Base-by-base conservation (phyloP, 768 basidiomycete species). In the Tricholoma terreum region DNA sequence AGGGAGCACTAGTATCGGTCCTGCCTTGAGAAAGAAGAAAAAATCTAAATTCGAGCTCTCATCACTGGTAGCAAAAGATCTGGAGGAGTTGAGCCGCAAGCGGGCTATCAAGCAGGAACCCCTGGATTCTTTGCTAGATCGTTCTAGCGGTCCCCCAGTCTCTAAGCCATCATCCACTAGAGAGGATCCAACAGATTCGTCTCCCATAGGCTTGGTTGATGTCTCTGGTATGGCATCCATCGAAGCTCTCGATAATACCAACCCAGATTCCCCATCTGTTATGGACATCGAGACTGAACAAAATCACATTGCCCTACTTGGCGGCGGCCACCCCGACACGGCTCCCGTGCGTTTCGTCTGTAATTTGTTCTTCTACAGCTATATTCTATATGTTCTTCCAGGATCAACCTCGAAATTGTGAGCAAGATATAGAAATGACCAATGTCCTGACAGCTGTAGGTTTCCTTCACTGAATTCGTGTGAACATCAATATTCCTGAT, bases 21-120 rank as follows among this genome's bases (percentile, higher is more conserved):
- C 34, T 35, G 12, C 34, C 6, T 8, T 24, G 27, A 61, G 55
- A 48, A 60, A 56, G 35, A 64, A 61, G 54, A 65, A 59, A 50
- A 61, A 56, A 52, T 27, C 38, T 3, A 42, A 49, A 15, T 36
- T 60, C 12, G 52, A 33, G 14, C 38, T 65, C 12, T 53, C 62
- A 12, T 52, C 54, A 6, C 50, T 62, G 22, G 57, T 65, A 12
- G 57, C 60, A 35, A 49, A 57, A 50, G 63, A 65, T 42, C 27
- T 65, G 4, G 50, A 65, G 36, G 61, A 65, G 34, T 48, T 64
- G 27, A 54, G 12, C 21, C 59, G 54, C 31, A 60, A 61, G 45
- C 52, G 59, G 22, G 51, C 34, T 17, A 10, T 36, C 12, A 30
- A 24, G 17, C 36, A 54, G 17, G 59, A 35, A 21, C 46, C 43